Evolutionary conservation across 75 land plant genomes (phyloP).

Genomic region (Ceratopteris richardii): DNA sequence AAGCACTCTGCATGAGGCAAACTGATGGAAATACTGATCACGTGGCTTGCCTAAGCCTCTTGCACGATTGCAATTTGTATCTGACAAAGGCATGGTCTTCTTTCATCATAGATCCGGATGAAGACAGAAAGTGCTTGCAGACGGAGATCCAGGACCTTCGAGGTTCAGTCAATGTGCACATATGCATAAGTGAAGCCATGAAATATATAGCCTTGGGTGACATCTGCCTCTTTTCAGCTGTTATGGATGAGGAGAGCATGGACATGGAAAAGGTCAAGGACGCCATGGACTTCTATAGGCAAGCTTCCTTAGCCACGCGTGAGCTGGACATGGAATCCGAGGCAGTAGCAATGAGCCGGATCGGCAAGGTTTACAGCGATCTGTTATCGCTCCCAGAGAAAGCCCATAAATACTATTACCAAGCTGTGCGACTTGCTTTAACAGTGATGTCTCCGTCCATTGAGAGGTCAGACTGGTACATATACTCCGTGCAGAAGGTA

Average conservation of each 20-base stretch:
- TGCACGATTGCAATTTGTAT: neutral
- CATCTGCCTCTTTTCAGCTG: neutral
- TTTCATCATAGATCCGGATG: neutral
- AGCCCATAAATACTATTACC: constrained; percentile 7
- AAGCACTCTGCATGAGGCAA: neutral
- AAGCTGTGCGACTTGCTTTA: constrained; percentile 2
- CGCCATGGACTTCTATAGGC: constrained; percentile 11
- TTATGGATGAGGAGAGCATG: constrained; percentile 1
- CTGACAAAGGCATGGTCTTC: neutral
- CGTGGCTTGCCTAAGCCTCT: neutral
- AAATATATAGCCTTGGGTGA: constrained; percentile 5
- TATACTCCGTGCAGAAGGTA: constrained; percentile 4
- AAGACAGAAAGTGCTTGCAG: neutral
- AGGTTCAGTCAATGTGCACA: neutral
- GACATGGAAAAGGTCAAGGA: constrained; percentile 10
- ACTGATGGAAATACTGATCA: neutral
- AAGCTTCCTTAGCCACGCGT: neutral
- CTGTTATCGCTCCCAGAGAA: neutral
- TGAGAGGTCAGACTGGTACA: constrained; percentile 9
- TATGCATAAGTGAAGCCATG: constrained; percentile 1
- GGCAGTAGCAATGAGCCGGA: constrained; percentile 9
- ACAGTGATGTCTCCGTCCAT: constrained; percentile 8
- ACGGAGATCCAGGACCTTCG: neutral
- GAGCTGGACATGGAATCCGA: constrained; percentile 8
- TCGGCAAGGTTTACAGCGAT: constrained; percentile 6